Base-by-base conservation (phyloP, 305 asterid species). In the Rubia tinctorum region DNA sequence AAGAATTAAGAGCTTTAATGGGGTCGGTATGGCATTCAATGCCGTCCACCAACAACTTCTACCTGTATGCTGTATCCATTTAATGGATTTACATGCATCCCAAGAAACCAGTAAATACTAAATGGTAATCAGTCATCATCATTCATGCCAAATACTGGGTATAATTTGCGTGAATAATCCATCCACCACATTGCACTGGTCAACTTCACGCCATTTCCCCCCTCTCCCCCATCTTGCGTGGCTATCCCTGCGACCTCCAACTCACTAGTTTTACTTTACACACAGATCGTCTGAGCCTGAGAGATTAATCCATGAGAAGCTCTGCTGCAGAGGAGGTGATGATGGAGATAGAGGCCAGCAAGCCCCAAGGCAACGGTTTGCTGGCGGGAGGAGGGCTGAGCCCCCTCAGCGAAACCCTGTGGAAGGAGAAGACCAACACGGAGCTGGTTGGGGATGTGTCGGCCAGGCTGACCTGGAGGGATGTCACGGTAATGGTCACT, bases 401-500 rank as follows among this genome's bases (percentile, higher is more conserved):
- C 75, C 99, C 99, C 8, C 42, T 94, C 71, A 94, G 99, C 59
- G 99, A 94, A 84, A 89, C 87, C 62, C 79, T 94, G 15, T 94
- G 99, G 99, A 94, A 86, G 82, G 99, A 94, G 88, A 94, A 88
- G 69, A 84, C 95, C 2, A 84, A 94, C 59, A 86, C 97, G 0
- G 97, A 89, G 43, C 82, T 91, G 34, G 87, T 91, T 0, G 99
- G 99, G 0, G 99, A 94, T 73, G 99, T 91, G 10, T 94, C 97
- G 0, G 97, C 99, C 0, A 78, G 99, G 80, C 86, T 94, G 0
- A 87, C 96, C 0, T 94, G 98, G 99, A 89, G 88, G 66, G 99
- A 94, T 80, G 78, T 94, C 5, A 94, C 97, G 0, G 97, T 94
- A 1, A 82, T 89, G 83, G 99, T 94, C 6, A 91, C 93, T 2